Evolutionary conservation across 768 basidiomycete genomes (phyloP).

Genomic region (Suillus ampliporus): DNA sequence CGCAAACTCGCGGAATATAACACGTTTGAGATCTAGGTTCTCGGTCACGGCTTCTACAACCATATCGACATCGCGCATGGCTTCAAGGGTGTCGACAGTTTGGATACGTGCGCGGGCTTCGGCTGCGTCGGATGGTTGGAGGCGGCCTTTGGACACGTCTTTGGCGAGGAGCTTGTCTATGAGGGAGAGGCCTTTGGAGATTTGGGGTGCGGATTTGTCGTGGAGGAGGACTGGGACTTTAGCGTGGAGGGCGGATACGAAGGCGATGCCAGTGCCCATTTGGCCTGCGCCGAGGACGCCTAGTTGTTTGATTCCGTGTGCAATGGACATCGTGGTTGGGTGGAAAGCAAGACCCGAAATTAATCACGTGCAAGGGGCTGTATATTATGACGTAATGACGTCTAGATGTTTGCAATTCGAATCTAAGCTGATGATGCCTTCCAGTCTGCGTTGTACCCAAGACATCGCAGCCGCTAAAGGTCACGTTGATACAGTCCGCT

Average conservation of each 20-base stretch:
- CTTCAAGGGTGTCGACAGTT: constrained; percentile 63
- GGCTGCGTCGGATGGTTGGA: constrained; percentile 71
- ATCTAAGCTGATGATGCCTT: too few species aligned
- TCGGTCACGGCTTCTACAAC: constrained; percentile 95
- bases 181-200: constrained; percentile 72
- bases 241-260: constrained; percentile 85
- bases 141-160: constrained; percentile 83
- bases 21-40: constrained; percentile 75
- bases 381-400: too few species aligned
- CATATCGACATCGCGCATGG: constrained; percentile 83
- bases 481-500: too few species aligned
- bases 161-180: constrained; percentile 87
- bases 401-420: too few species aligned
- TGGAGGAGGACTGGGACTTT: constrained; percentile 86
- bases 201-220: constrained; percentile 77
- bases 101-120: constrained; percentile 72
- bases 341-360: background rate
- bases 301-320: constrained; percentile 75
- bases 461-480: too few species aligned
- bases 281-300: constrained; percentile 87
- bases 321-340: constrained; percentile 51
- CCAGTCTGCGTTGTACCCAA: too few species aligned
- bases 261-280: constrained; percentile 93
- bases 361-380: constrained; percentile 18
- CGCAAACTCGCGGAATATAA: constrained; percentile 75